phyloP scores from a whole-genome alignment of 306 rosid genomes.

The Begonia loranthoides region DNA sequence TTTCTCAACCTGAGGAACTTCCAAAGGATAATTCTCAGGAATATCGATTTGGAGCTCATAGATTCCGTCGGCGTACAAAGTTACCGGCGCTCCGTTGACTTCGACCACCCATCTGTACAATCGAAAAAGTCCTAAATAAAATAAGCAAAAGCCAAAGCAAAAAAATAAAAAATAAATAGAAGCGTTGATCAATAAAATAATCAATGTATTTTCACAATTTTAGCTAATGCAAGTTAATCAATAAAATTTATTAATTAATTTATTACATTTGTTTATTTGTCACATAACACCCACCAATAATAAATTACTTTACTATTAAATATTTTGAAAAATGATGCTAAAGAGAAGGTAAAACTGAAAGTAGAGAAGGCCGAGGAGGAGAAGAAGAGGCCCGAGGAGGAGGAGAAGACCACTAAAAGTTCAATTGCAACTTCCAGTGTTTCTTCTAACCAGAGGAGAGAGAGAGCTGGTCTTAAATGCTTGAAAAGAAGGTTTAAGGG shows the following conservation, averaged over 20 bases:
- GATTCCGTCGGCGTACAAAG: constrained; percentile 74
- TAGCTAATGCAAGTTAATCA: too few species aligned
- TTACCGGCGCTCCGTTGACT: constrained; percentile 93
- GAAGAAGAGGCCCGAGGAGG: too few species aligned
- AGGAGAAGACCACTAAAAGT: too few species aligned
- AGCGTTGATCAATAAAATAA: too few species aligned
- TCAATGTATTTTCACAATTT: too few species aligned
- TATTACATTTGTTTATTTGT: too few species aligned
- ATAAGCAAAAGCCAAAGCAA: constrained; percentile 1
- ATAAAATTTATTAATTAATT: too few species aligned
- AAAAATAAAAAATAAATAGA: too few species aligned
- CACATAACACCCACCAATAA: constrained; percentile 12
- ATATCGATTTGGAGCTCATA: constrained; percentile 98
- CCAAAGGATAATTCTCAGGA: constrained; percentile 99
- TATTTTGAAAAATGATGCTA: neutral
- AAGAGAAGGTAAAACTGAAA: too few species aligned
- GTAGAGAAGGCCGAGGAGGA: too few species aligned
- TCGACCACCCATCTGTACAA: constrained; percentile 99
- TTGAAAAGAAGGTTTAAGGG: constrained; percentile 40
- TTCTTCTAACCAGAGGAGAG: constrained; percentile 8
- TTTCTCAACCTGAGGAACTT: constrained; percentile 98
- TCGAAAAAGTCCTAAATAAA: constrained; percentile 8
- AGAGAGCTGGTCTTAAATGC: constrained; percentile 15
- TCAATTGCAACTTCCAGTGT: too few species aligned
- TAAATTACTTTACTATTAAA: constrained; percentile 94